Base-by-base conservation (phyloP, 1,139 yeast species). In the Blastobotrys illinoisensis region DNA sequence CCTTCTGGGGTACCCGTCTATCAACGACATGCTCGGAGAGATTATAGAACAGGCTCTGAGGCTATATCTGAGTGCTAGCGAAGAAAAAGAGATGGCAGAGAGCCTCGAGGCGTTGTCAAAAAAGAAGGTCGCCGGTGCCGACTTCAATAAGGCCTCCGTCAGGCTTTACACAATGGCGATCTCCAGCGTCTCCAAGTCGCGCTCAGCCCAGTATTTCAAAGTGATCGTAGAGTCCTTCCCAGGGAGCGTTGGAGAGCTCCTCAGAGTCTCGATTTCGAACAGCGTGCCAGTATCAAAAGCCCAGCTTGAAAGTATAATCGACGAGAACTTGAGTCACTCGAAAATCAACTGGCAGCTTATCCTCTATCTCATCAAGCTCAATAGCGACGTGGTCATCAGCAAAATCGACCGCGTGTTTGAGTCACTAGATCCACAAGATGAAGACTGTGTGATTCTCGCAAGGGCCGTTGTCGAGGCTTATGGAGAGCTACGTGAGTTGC, bases 401-500 rank as follows among this genome's bases (percentile, higher is more conserved):
- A 16, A 51, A 24, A 19, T 55, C 19, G 49, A 46, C n/a, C 47
- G 49, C 19, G 19, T 58, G 36, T 46, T 49, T 32, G 44, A 26
- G 18, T 20, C 23, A 26, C 49, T 55, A 1, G 46, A 48, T 7
- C 32, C 36, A n/a, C 20, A 48, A 9, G 44, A 44, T 45, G 14
- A 32, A 21, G 32, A 48, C n/a, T 47, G 56, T 43, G 44, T 51
- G 13, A 49, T 43, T 11, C 47, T 58, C 18, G 49, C 49, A 21
- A 36, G 49, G 13, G 48, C 44, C 9, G 79, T 77, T 63, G 72
- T 76, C 4, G 78, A 74, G 60, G 85, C 58, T 19, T 57, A 55
- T 43, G 47, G 59, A 5, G 54, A 58, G 16, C 49, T 85, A 5
- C 79, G 95, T 72, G 89, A 85, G 53, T 71, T 82, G 47, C 70